Evolutionary conservation across 73 alveolate genomes (phyloP), one percentile per base, ranked within the genome.

Genomic region (Paramecium sexaurelia): DNA sequence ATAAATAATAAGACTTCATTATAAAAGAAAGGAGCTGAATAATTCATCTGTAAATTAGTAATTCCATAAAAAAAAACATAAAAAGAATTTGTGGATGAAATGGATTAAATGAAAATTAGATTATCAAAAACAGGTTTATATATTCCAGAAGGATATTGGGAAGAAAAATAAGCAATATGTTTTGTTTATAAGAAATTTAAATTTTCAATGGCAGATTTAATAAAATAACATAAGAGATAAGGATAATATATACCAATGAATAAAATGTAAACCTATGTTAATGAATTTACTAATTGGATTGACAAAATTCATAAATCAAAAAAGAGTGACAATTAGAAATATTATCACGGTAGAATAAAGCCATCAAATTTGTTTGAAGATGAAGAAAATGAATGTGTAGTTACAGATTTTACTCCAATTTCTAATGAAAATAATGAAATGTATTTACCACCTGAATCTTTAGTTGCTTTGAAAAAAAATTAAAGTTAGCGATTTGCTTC

Each of bases 311-410:
- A 78, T 45, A 78, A 33, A 29, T 27, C 55, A 6, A 71, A 71
- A 24, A 35, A 71, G 22, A 37, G 57, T 15, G 86, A 32, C 0
- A 40, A 29, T 66, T 11, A 66, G 33, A 73, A n/a, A n/a, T 35
- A 20, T n/a, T 73, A 8, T 10, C 90, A 78, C 22, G 45, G 90
- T 41, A n/a, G 90, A 40, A 41, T 78, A 5, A 78, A 78, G 19
- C 90, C 90, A 29, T 78, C 90, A 37, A 78, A 78, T 78, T 26
- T 78, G 24, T 41, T 78, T 19, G 90, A 78, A 13, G 90, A 40
- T 29, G 68, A 39, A 40, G 68, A 41, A 7, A 61, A 11, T n/a
- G 90, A 78, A 78, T 78, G 40, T 78, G 40, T 78, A 15, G 6
- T 78, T 19, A 78, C 90, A 19, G 90, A 78, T 45, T 78, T 78